Evolutionary conservation across 2,329 filamentous ascomycete genomes (phyloP), one percentile per base, ranked within the genome.

Genomic region (Rutstroemia sp.): DNA sequence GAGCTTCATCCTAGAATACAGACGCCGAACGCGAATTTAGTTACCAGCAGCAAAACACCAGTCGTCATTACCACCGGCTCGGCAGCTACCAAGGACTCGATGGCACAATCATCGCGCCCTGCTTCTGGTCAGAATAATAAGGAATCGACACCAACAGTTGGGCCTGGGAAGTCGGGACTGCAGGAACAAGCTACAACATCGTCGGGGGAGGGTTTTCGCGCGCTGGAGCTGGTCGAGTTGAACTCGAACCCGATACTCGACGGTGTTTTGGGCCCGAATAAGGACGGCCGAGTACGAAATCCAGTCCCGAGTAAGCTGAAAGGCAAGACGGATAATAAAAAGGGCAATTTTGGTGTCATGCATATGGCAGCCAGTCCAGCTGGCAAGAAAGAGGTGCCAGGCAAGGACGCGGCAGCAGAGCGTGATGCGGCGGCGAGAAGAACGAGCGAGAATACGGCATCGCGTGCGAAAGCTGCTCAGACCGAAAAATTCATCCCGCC

Each of bases 271-370:
- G 66, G 67, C 6, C 71, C 72, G 61, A 73, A 69, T 44, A 69
- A 72, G 34, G 78, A 81, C 66, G 77, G 77, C 45, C 74, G 78
- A 23, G 74, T 80, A 14, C 71, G 79, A 56, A 83, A 83, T 59
- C 79, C 81, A 1, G 76, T 85, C 2, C 82, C 83, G 4, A 82
- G 77, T 68, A 85, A 83, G 67, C 72, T 85, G 54, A 82, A 84
- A 65, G 79, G 80, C 58, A 80, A 78, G 61, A 77, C 79, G 19
- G 76, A 79, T 60, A 72, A 74, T 25, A 78, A 76, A 63, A 79
- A 79, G 58, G 82, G 82, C 27, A 83, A 83, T 62, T 86, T 86
- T 66, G 74, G 76, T 47, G 79, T 85, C 42, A 83, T 86, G 77
- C 80, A 83, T 56, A 83, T 86, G 73, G 72, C 65, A 70, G 72